Base-by-base conservation (phyloP, 495 filamentous ascomycete species). In the Lindgomyces ingoldianus region DNA sequence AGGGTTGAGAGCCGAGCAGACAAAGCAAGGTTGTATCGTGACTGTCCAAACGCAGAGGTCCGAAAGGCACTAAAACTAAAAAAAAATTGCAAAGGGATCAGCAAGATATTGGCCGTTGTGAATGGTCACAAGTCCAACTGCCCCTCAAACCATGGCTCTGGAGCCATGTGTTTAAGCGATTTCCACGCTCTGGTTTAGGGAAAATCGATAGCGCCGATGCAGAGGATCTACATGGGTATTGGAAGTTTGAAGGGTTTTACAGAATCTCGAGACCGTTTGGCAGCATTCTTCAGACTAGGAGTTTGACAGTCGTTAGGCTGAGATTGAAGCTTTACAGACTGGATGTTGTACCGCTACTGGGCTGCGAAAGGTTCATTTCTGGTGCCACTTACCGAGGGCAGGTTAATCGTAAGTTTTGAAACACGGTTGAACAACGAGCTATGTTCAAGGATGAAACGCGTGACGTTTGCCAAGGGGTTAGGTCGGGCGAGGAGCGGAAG, bases 1-100 rank as follows among this genome's bases (percentile, higher is more conserved):
- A 14, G 33, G 33, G 14, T 14, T 39, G 6, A 6, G 33, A 6
- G 18, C 44, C 44, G 21, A 47, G n/a, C 44, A 8, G 44, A 39
- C 33, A 14, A 22, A 3, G 9, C 3, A 57, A 24, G 54, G 54
- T 57, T 57, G 54, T 36, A 57, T 57, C 54, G 54, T 46, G 36
- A 57, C 27, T 4, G 29, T 16, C 52, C 30, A 55, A 24, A 47
- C 36, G 18, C 16, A 47, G 44, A 24, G 44, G 44, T 47, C 8
- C 18, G 14, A 39, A 39, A 39, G 33, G n/a, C 6, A 39, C 6
- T 6, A 39, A 6, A 39, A 6, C 33, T 6, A 39, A 39, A 6
- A 6, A 39, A 39, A 39, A 39, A 39, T 39, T 18, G 45, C 45
- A 24, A 8, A 4, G 45, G 8, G 45, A 47, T 47, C 45, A 47